Conservation (phyloP, 176 grass and related monocot species). For the Hsuehochloa calcarea region DNA sequence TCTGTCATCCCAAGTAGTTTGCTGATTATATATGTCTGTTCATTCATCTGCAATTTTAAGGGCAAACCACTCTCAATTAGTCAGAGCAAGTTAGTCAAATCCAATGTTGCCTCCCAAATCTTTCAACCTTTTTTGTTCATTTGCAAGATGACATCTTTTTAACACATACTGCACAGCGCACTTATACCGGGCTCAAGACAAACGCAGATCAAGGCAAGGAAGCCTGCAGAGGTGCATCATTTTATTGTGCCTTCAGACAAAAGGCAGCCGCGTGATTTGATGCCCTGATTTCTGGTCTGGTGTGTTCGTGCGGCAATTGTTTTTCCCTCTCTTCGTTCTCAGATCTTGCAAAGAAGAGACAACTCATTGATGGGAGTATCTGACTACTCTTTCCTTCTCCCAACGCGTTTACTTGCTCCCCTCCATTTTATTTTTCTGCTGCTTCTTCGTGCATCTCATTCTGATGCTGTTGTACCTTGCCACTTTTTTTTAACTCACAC, state of each 20-base stretch:
- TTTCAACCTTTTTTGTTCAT: neutral
- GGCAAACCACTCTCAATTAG: neutral
- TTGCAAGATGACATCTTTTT: neutral
- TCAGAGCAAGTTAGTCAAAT: neutral
- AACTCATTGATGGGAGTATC: slow-evolving; percentile 36
- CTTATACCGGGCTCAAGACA: neutral
- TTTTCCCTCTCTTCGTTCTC: neutral
- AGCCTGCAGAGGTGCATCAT: neutral
- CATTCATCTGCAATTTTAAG: neutral
- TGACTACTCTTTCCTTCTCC: slow-evolving; percentile 37
- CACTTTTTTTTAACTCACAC: slow-evolving; percentile 6
- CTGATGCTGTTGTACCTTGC: slow-evolving; percentile 30
- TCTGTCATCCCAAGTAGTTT: neutral
- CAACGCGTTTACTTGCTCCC: slow-evolving; percentile 39
- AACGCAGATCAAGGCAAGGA: neutral
- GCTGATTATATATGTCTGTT: neutral
- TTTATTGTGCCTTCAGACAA: neutral
- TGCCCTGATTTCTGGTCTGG: slow-evolving; percentile 3
- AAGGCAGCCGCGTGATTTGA: slow-evolving; percentile 7
- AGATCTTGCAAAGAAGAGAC: slow-evolving; percentile 20
- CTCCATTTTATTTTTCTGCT: neutral
- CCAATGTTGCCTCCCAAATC: neutral
- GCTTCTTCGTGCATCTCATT: neutral
- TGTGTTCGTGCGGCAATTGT: neutral
- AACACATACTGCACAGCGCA: neutral